Evolutionary conservation across 306 rosid species (phyloP).

Genomic region (Castanospermum australe): DNA sequence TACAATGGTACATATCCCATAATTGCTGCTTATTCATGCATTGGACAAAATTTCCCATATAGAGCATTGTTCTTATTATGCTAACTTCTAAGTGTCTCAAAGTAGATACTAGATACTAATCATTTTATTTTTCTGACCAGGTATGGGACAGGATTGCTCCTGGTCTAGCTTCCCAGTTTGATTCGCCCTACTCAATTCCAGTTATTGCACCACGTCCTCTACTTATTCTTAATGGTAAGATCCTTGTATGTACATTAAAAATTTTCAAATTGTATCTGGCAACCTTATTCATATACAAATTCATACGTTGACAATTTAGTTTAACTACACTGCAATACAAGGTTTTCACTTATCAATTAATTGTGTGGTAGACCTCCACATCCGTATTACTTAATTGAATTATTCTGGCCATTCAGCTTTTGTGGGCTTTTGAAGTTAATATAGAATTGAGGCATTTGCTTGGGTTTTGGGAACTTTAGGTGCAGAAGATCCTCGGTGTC

Average conservation of each 20-base stretch:
- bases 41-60: background rate
- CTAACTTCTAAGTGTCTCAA: constrained; percentile 2
- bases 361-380: background rate
- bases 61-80: constrained; percentile 6
- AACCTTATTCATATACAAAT: background rate
- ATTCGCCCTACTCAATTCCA: constrained; percentile 67
- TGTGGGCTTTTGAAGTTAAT: constrained; percentile 7
- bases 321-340: background rate
- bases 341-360: background rate
- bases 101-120: constrained; percentile 11
- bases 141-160: constrained; percentile 97
- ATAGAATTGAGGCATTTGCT: constrained; percentile 1
- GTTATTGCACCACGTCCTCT: constrained; percentile 80
- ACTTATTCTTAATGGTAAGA: constrained; percentile 72
- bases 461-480: constrained; percentile 51
- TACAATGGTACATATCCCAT: background rate
- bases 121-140: constrained; percentile 43
- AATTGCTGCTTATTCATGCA: constrained; percentile 8
- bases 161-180: constrained; percentile 78
- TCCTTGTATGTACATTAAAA: background rate
- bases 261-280: constrained; percentile 3
- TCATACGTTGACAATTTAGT: constrained; percentile 5
- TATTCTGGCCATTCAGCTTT: constrained; percentile 1
- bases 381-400: background rate
- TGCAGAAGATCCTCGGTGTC: constrained; percentile 85